These are phyloP conservation scores for Zea mays DNA, from an alignment of 176 grass and related monocot species.

Conservation along the genomic window DNA sequence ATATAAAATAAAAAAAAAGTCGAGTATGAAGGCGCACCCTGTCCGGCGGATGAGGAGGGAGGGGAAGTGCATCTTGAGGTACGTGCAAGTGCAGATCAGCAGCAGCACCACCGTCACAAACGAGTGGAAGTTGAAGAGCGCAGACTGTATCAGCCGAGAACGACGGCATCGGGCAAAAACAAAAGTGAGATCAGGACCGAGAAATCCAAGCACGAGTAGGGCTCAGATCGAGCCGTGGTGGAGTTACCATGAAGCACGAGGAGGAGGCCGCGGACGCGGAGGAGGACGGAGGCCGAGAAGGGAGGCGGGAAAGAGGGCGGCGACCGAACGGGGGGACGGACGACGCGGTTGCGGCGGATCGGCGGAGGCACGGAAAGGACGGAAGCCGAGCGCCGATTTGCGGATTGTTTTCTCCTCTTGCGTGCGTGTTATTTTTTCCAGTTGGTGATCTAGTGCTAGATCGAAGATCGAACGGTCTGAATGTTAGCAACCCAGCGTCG, in stretches of 20 bases:
- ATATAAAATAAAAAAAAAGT: neutral
- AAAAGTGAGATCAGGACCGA: neutral
- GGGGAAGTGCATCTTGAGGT: slow-evolving; percentile 90
- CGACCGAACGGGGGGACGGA: neutral
- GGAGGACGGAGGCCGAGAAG: neutral
- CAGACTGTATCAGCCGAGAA: slow-evolving; percentile 52
- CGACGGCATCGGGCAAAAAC: neutral
- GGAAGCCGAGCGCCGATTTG: too few species aligned
- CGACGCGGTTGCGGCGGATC: neutral
- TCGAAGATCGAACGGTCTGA: too few species aligned
- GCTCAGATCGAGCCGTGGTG: neutral
- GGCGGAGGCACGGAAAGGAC: neutral
- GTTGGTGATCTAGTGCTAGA: too few species aligned
- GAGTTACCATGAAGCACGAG: slow-evolving; percentile 10
- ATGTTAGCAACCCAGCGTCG: too few species aligned
- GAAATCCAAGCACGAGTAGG: neutral
- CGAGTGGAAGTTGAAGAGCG: slow-evolving; percentile 88
- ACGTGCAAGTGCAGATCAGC: slow-evolving; percentile 82
- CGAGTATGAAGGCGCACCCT: slow-evolving; percentile 39
- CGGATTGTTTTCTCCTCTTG: too few species aligned
- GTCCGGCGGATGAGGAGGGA: slow-evolving; percentile 64
- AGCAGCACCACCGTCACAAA: slow-evolving; percentile 77
- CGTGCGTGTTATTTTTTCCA: too few species aligned
- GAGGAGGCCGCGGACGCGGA: neutral
- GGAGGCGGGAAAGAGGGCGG: neutral